Percentiles rank a stretch among this genome's conserved stretches.
phyloP scores from a whole-genome alignment of 208 protist species.

The Trypanosoma grayi region DNA sequence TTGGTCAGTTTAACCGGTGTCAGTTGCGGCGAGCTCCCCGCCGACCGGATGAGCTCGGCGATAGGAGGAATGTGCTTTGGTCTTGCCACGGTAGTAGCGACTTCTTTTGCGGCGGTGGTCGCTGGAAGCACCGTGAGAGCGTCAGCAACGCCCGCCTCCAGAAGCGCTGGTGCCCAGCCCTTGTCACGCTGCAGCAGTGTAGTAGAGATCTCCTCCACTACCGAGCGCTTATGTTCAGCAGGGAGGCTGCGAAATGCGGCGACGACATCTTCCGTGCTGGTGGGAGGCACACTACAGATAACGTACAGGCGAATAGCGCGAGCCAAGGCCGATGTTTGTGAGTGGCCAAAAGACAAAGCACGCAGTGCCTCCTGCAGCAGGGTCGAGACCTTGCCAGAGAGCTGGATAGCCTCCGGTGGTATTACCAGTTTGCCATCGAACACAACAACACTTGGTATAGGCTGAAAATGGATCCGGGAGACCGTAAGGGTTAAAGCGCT shows the following conservation, averaged over 20 bases:
- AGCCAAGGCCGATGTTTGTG: slow-evolving; percentile 36
- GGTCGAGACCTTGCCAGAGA: not conserved
- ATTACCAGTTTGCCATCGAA: slow-evolving; percentile 15
- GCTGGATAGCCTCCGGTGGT: not conserved
- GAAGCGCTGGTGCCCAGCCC: slow-evolving; percentile 47
- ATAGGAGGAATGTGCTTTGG: not conserved
- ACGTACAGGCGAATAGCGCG: slow-evolving; percentile 59
- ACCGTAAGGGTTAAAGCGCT: slow-evolving; percentile 24
- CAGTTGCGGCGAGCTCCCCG: not conserved
- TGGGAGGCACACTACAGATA: slow-evolving; percentile 39
- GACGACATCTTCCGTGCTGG: slow-evolving; percentile 29
- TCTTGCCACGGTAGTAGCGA: not conserved
- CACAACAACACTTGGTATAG: slow-evolving; percentile 39
- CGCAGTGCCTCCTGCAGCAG: slow-evolving; percentile 29
- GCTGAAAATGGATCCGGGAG: slow-evolving; percentile 72
- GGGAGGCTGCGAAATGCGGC: slow-evolving; percentile 45
- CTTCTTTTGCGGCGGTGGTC: not conserved
- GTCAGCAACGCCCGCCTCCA: slow-evolving; percentile 57
- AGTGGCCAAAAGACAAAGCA: slow-evolving; percentile 49
- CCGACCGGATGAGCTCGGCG: slow-evolving; percentile 10
- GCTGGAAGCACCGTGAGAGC: slow-evolving; percentile 11
- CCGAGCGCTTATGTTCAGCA: slow-evolving; percentile 23
- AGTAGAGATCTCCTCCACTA: slow-evolving; percentile 39
- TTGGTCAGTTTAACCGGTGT: not conserved
- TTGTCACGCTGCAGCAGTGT: slow-evolving; percentile 39